Evolutionary conservation across 164 flowering plant genomes (phyloP).

Genomic region (Piper betle): DNA sequence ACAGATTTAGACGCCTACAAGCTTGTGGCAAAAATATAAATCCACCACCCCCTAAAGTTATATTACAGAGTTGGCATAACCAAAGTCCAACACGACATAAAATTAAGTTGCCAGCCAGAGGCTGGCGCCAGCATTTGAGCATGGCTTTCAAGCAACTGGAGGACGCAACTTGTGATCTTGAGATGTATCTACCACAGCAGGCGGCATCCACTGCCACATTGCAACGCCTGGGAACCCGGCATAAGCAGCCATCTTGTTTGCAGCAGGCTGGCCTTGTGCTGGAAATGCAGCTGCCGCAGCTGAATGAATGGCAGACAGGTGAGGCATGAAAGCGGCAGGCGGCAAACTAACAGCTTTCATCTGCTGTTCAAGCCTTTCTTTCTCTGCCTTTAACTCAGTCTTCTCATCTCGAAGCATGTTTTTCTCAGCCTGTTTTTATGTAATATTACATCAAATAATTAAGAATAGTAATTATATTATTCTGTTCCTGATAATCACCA

Average conservation of each 20-base stretch:
- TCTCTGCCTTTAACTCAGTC: conserved; percentile 20
- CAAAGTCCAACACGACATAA: neutral
- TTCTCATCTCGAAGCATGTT: neutral
- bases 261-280: conserved; percentile 31
- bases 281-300: conserved; percentile 26
- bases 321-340: conserved; percentile 27
- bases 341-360: conserved; percentile 28
- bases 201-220: conserved; percentile 69
- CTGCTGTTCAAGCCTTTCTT: conserved; percentile 37
- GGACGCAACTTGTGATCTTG: conserved; percentile 55
- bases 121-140: neutral
- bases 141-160: conserved; percentile 37
- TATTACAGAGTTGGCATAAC: neutral
- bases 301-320: conserved; percentile 22
- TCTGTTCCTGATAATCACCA: too few species aligned
- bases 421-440: neutral
- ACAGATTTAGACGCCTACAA: neutral
- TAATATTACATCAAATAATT: too few species aligned
- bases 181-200: conserved; percentile 51
- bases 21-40: neutral
- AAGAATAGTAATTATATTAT: too few species aligned
- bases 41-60: neutral
- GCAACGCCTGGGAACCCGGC: conserved; percentile 48
- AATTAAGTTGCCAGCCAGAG: neutral
- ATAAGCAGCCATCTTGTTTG: conserved; percentile 26